These are phyloP conservation scores for Podila clonocystis DNA, from an alignment of 192 early-diverging fungal species.

Conservation along the genomic window DNA sequence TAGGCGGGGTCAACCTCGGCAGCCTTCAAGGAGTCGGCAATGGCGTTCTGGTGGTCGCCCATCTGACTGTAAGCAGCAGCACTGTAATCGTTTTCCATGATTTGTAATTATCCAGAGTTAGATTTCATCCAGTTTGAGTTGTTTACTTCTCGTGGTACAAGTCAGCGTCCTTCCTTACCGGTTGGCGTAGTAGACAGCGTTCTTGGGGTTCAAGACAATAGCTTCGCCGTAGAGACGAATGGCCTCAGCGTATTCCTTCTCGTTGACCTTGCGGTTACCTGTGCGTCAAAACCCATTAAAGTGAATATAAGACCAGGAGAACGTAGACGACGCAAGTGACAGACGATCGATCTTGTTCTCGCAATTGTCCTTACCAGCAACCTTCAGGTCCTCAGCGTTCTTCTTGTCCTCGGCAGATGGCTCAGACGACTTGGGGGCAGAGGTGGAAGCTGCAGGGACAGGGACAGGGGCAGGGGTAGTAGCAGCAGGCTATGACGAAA, in stretches of 20 bases:
- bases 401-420: slow-evolving; percentile 74
- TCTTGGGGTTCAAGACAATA: slow-evolving; percentile 81
- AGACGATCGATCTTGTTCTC: background rate
- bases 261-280: slow-evolving; percentile 86
- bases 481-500: background rate
- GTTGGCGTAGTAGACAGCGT: slow-evolving; percentile 98
- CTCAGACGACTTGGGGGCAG: slow-evolving; percentile 13
- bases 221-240: slow-evolving; percentile 92
- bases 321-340: background rate
- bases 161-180: slow-evolving; percentile 60
- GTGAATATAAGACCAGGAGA: background rate
- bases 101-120: background rate
- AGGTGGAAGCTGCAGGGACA: slow-evolving; percentile 15
- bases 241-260: slow-evolving; percentile 86
- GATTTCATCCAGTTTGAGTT: no score
- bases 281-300: no score
- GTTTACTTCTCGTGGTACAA: no score
- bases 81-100: slow-evolving; percentile 48
- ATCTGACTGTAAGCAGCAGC: slow-evolving; percentile 95
- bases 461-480: slow-evolving; percentile 27
- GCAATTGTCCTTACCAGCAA: slow-evolving; percentile 44
- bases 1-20: slow-evolving; percentile 88
- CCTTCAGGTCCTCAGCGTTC: slow-evolving; percentile 92
- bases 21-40: slow-evolving; percentile 88
- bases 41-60: slow-evolving; percentile 86